Percentiles rank a stretch among this genome's conserved stretches.
These are phyloP conservation scores for Spirogloea muscicola DNA, from an alignment of 139 green algal genomes.

Conservation along the genomic window DNA sequence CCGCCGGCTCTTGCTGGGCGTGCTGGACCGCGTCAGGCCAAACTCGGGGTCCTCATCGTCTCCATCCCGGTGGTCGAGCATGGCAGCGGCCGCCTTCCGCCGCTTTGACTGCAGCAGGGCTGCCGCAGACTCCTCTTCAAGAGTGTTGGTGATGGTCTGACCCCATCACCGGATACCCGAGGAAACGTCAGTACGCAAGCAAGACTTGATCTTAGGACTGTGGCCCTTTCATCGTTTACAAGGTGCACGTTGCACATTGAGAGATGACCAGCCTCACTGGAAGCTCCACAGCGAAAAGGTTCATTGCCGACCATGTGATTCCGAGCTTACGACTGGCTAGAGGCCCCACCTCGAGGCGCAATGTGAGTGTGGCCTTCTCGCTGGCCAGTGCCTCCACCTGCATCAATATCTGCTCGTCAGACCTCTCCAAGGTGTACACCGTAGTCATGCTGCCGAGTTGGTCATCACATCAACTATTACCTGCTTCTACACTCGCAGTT, in stretches of 20 bases:
- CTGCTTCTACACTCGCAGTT: neutral
- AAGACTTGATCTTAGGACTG: neutral
- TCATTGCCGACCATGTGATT: too few relatives aligned
- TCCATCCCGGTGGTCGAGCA: neutral
- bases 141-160: neutral
- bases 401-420: neutral
- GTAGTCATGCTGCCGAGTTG: neutral
- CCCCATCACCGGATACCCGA: neutral
- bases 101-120: neutral
- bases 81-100: neutral
- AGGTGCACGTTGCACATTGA: too few relatives aligned
- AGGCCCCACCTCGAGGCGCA: constrained; percentile 14
- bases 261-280: too few relatives aligned
- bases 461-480: neutral
- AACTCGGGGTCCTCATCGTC: constrained; percentile 2
- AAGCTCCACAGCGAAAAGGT: too few relatives aligned
- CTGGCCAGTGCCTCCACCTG: constrained; percentile 27
- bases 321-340: too few relatives aligned
- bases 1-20: neutral
- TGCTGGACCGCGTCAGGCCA: neutral
- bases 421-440: neutral
- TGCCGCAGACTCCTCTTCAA: neutral
- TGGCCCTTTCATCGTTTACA: too few relatives aligned
- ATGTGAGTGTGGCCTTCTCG: constrained; percentile 23
- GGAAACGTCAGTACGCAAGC: neutral